These are phyloP conservation scores for Colletotrichum chrysophilum DNA, from an alignment of 2,329 filamentous ascomycete species.

Conservation along the genomic window DNA sequence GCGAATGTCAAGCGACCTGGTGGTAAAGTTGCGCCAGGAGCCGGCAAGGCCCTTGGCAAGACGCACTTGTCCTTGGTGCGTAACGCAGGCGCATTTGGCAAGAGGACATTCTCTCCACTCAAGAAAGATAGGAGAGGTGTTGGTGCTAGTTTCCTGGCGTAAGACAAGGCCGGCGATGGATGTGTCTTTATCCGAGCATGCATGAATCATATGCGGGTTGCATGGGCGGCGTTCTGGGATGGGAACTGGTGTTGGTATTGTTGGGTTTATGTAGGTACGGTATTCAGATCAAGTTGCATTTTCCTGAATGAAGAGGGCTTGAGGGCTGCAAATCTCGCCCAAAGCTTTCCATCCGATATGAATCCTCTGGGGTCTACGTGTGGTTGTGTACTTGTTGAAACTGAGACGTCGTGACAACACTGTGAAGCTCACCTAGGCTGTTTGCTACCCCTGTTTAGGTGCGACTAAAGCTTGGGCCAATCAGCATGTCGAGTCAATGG, in stretches of 20 bases:
- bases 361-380: background rate
- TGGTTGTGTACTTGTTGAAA: background rate
- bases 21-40: constrained; percentile 35
- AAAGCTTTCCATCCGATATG: background rate
- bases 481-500: background rate
- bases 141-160: constrained; percentile 65
- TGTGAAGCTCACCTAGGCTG: background rate
- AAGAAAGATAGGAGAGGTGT: constrained; percentile 72
- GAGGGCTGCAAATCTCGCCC: background rate
- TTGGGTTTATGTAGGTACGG: background rate
- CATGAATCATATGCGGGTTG: background rate
- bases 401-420: background rate
- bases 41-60: constrained; percentile 28
- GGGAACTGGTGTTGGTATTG: background rate
- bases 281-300: background rate
- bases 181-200: background rate
- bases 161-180: background rate
- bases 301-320: background rate
- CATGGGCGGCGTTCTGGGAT: constrained; percentile 9
- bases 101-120: constrained; percentile 70
- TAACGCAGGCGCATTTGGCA: constrained; percentile 50
- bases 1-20: constrained; percentile 32
- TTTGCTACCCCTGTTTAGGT: background rate
- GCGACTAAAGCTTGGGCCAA: constrained; percentile 10
- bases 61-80: constrained; percentile 43